phyloP scores from a whole-genome alignment of 2,329 filamentous ascomycete species.

The Pseudocercospora pini-densiflorae region DNA sequence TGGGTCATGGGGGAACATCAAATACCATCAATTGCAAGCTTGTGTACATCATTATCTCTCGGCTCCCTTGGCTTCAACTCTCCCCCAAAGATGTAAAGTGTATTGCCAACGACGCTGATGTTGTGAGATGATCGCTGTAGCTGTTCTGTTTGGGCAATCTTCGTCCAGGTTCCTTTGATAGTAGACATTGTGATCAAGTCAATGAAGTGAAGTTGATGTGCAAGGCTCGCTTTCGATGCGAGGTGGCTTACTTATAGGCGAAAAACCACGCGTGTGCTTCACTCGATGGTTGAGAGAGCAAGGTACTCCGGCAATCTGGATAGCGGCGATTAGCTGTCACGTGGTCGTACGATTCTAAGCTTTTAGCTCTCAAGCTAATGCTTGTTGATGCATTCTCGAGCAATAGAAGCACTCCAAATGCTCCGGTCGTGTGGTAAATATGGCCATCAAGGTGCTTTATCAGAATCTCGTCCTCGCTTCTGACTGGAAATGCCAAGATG shows the following conservation, averaged over 20 bases:
- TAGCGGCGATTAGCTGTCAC: no score
- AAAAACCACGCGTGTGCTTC: background rate
- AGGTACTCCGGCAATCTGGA: no score
- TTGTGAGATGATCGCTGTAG: conserved; percentile 77
- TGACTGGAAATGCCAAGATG: no score
- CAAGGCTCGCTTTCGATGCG: background rate
- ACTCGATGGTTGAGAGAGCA: background rate
- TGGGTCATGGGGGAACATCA: background rate
- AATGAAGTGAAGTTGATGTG: background rate
- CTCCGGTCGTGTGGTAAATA: no score
- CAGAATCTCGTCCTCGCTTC: no score
- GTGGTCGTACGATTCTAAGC: no score
- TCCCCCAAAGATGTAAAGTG: conserved; percentile 77
- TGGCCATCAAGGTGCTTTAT: no score
- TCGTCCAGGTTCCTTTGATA: conserved; percentile 40
- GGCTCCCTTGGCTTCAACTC: conserved; percentile 69
- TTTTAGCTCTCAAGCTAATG: no score
- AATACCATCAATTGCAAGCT: conserved; percentile 46
- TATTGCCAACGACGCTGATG: conserved; percentile 54
- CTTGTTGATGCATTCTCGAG: no score
- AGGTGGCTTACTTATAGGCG: background rate
- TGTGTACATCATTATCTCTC: conserved; percentile 73
- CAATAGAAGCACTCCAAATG: no score
- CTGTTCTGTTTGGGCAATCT: conserved; percentile 40
- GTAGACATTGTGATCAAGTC: conserved; percentile 8